A percentile compares a stretch with the other conserved stretches of the same genome.
phyloP scores from a whole-genome alignment of 2,329 filamentous ascomycete species.

The Dactylonectria macrodidyma region DNA sequence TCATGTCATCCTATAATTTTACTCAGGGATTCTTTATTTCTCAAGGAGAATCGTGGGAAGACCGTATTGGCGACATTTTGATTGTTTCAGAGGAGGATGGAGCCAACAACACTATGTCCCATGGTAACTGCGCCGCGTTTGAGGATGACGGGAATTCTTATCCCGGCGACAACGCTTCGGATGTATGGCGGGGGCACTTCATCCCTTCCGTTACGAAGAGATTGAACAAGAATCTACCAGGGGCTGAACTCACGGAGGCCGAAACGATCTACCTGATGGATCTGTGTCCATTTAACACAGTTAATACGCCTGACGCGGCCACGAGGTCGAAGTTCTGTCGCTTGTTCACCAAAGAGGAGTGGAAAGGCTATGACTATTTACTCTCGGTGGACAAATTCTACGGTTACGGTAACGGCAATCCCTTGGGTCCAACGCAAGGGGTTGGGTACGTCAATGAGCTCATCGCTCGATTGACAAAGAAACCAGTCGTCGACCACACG shows the following conservation, averaged over 20 bases:
- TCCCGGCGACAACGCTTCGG: conserved; percentile 66
- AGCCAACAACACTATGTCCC: conserved; percentile 87
- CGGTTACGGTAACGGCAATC: conserved; percentile 82
- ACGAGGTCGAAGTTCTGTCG: conserved; percentile 79
- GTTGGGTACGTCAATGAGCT: conserved; percentile 92
- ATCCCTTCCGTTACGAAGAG: conserved; percentile 77
- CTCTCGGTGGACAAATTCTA: conserved; percentile 89
- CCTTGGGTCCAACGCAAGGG: conserved; percentile 86
- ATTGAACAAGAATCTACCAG: conserved; percentile 78
- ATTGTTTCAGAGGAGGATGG: conserved; percentile 77
- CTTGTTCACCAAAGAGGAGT: conserved; percentile 82
- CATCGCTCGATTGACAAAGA: conserved; percentile 81
- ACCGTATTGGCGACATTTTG: conserved; percentile 71
- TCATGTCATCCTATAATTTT: conserved; percentile 83
- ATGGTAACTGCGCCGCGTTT: conserved; percentile 80
- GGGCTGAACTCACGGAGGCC: conserved; percentile 73
- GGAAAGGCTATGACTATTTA: conserved; percentile 85
- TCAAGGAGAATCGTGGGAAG: conserved; percentile 55
- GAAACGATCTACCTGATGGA: conserved; percentile 87
- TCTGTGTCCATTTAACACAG: conserved; percentile 86
- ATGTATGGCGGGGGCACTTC: conserved; percentile 74
- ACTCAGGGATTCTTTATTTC: conserved; percentile 77
- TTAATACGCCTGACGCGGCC: conserved; percentile 69
- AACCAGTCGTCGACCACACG: conserved; percentile 80
- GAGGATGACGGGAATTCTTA: conserved; percentile 69